Base-by-base conservation (phyloP, 495 filamentous ascomycete species). In the Penicillium ochrochloron region DNA sequence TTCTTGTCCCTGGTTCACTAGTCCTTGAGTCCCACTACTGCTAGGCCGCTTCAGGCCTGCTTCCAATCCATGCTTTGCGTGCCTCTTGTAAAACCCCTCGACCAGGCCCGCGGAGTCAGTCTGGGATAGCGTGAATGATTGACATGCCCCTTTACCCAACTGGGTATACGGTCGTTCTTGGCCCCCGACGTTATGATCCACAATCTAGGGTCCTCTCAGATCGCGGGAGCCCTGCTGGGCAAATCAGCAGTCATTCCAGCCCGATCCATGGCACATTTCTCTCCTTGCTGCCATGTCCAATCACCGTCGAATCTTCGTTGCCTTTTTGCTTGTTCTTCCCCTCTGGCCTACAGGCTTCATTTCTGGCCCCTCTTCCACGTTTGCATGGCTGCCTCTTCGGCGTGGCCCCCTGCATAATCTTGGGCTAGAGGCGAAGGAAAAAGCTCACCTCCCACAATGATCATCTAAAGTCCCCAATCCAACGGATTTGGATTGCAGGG, bases 131-230 rank as follows among this genome's bases (percentile, higher is more conserved):
- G 27, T 52, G 31, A 17, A 35, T 17, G 55, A 66, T 63, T 55
- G 60, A 63, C 60, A 52, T 52, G 25, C 60, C 56, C 64, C 60
- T 52, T 67, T 60, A 67, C 65, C 35, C 33, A 39, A 60, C 41
- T 12, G 3, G 57, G 65, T 54, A 63, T 60, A 67, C 35, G 61
- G 65, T 67, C 29, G 17, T 27, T 27, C 64, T 66, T 66, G 58
- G 53, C 54, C 57, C 64, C 44, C 50, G 64, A 59, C 64, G 55
- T 66, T 62, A 51, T 23, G 53, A 65, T 65, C 63, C 63, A 65
- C 63, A 37, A 46, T 64, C 52, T 19, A 61, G 58, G 63, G 63
- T 61, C 58, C 44, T 48, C 48, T 57, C 34, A 52, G 59, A 60
- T 60, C 59, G 59, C 57, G 31, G 57, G 12, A 60, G 46, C 59